phyloP scores from a whole-genome alignment of 495 filamentous ascomycete genomes.

The Penicillium cinerascens region DNA sequence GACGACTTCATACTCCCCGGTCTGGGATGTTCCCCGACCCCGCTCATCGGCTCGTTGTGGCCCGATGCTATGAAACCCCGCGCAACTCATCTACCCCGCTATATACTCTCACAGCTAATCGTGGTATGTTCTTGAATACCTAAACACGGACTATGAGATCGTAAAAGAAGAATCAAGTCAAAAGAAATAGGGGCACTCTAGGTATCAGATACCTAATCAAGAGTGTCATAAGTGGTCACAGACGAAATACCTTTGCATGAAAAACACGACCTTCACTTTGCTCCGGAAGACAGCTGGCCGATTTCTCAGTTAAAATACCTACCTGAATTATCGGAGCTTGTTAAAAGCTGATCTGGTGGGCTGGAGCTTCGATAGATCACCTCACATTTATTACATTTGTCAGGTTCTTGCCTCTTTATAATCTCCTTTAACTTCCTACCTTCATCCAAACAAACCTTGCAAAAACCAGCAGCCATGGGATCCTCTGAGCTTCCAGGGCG shows the following conservation, averaged over 20 bases:
- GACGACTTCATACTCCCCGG: not conserved
- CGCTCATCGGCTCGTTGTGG: slow-evolving; percentile 2
- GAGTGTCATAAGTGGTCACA: not conserved
- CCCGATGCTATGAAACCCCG: not conserved
- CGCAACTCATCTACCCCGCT: not conserved
- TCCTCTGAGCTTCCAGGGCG: slow-evolving; percentile 17
- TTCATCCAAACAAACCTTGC: not conserved
- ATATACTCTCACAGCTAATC: not conserved
- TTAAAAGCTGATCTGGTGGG: not conserved
- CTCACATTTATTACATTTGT: not conserved
- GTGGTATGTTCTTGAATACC: too few relatives aligned
- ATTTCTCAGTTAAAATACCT: not conserved
- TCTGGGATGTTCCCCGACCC: not conserved
- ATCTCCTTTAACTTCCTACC: not conserved
- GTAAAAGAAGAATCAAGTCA: not conserved
- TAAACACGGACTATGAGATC: too few relatives aligned
- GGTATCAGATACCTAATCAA: too few relatives aligned
- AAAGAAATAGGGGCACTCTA: too few relatives aligned
- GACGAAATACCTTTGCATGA: not conserved
- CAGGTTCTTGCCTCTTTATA: not conserved
- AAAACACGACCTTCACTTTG: not conserved
- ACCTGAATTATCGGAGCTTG: not conserved
- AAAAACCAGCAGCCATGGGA: not conserved
- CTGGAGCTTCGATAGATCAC: not conserved
- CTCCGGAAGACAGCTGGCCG: not conserved